These are phyloP conservation scores for Trichoderma virens DNA, from an alignment of 495 filamentous ascomycete genomes.

Conservation along the genomic window DNA sequence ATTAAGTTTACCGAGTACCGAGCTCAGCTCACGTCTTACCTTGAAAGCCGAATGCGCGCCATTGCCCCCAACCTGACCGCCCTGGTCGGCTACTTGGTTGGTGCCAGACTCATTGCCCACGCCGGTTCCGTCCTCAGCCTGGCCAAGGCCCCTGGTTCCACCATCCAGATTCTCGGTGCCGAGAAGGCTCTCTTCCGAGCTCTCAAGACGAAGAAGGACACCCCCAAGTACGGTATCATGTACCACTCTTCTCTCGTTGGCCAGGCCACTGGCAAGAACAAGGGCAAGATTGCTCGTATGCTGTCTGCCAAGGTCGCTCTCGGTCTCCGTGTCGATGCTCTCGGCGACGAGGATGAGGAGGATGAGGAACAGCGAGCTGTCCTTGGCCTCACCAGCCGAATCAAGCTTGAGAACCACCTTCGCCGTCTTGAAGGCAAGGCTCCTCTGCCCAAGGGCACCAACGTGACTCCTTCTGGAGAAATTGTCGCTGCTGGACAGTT, in stretches of 20 bases:
- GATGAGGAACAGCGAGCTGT: slow-evolving; percentile 80
- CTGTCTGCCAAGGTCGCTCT: slow-evolving; percentile 88
- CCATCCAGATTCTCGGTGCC: slow-evolving; percentile 94
- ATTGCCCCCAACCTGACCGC: slow-evolving; percentile 95
- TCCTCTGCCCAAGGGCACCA: slow-evolving; percentile 63
- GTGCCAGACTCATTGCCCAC: slow-evolving; percentile 91
- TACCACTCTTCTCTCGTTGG: slow-evolving; percentile 97
- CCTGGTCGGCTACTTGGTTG: slow-evolving; percentile 88
- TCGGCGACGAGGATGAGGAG: slow-evolving; percentile 66
- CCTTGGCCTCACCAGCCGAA: slow-evolving; percentile 64
- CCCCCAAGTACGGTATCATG: slow-evolving; percentile 97
- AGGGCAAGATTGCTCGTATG: slow-evolving; percentile 98
- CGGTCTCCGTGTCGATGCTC: slow-evolving; percentile 85
- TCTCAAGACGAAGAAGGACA: slow-evolving; percentile 98
- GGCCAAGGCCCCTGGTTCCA: slow-evolving; percentile 92
- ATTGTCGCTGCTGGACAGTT: slow-evolving; percentile 62
- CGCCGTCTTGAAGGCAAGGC: slow-evolving; percentile 86
- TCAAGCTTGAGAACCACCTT: slow-evolving; percentile 78
- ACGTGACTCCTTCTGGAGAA: slow-evolving; percentile 65
- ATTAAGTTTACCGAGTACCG: slow-evolving; percentile 86
- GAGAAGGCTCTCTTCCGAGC: slow-evolving; percentile 98
- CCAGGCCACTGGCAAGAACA: slow-evolving; percentile 94
- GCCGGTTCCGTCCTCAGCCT: slow-evolving; percentile 91
- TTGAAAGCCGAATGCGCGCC: slow-evolving; percentile 89
- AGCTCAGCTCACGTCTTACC: slow-evolving; percentile 75